Evolutionary conservation across 139 green algal species (phyloP).

Genomic region (Coelastrella sp.): DNA sequence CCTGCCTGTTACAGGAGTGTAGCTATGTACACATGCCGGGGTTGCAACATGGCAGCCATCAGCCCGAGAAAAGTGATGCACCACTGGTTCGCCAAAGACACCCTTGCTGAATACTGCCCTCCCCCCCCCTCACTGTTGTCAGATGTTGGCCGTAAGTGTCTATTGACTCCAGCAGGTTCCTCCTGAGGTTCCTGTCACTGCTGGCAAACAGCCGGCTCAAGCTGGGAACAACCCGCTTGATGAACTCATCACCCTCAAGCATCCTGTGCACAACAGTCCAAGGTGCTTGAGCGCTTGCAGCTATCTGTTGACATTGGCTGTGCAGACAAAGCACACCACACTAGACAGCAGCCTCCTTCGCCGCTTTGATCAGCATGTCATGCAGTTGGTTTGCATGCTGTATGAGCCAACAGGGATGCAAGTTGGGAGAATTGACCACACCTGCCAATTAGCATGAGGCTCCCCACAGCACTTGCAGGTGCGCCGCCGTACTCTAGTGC

Average conservation of each 20-base stretch:
- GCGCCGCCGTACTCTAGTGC: constrained; percentile 95
- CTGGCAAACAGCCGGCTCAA: constrained; percentile 92
- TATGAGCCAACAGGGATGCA: background rate
- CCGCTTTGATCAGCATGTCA: too few relatives aligned
- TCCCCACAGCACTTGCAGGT: constrained; percentile 79
- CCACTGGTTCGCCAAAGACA: background rate
- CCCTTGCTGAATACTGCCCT: background rate
- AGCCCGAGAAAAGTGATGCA: background rate
- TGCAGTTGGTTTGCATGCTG: background rate
- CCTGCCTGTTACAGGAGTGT: too few relatives aligned
- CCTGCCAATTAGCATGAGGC: constrained; percentile 84
- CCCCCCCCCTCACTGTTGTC: constrained; percentile 19
- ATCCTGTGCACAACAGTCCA: constrained; percentile 1
- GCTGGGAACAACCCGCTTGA: constrained; percentile 83
- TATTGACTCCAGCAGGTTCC: constrained; percentile 92
- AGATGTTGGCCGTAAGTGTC: constrained; percentile 73
- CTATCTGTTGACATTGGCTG: background rate
- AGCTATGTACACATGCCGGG: too few relatives aligned
- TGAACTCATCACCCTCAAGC: constrained; percentile 76
- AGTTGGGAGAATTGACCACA: background rate
- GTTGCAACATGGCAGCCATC: too few relatives aligned
- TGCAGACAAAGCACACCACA: background rate
- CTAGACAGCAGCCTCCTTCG: background rate
- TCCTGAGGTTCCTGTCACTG: constrained; percentile 85
- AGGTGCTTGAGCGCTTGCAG: background rate